Evolutionary conservation across 805 yeast genomes (phyloP), one percentile per base, ranked within the genome.

Genomic region (Suhomyces vadensis): DNA sequence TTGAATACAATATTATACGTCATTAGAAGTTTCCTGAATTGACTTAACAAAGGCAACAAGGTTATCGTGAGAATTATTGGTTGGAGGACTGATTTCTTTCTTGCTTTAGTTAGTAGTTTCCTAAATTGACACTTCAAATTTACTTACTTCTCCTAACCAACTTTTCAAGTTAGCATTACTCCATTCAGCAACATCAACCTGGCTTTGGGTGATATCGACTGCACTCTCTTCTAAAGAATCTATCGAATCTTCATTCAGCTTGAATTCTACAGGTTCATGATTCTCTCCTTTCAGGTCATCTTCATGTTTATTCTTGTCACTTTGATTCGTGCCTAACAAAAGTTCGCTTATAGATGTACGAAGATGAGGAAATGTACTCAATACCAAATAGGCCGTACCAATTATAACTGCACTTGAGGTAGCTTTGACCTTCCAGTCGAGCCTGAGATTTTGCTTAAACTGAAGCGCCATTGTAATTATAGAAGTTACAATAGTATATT

Each of bases 291-390:
- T 29, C n/a, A 8, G 5, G n/a, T 16, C 16, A 16, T n/a, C 16
- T 14, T 29, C 33, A 14, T 5, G 14, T 37, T 31, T 19, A 24
- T 11, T 23, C 16, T 14, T 16, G 19, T 24, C 9, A 14, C 23
- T 20, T 37, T 16, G 24, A 24, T 48, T 53, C 43, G 43, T 41
- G n/a, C 63, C 63, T 3, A 53, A 48, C 2, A 67, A 24, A 39
- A 49, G 58, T 16, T 57, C 48, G 41, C 47, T 55, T 13, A 67
- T 26, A 9, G 58, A 45, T n/a, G 60, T 48, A 43, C 59, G 60
- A 33, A 77, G 58, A 49, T 77, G 81, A n/a, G 82, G 82, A 47
- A 68, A 77, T 4, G 80, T 77, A 42, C 67, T 67, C 45, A 77
- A 58, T 7, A 76, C 47, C 5, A 77, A 36, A 21, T 68, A 58